These are phyloP conservation scores for Hericium coralloides DNA, from an alignment of 768 basidiomycete genomes.

Conservation along the genomic window DNA sequence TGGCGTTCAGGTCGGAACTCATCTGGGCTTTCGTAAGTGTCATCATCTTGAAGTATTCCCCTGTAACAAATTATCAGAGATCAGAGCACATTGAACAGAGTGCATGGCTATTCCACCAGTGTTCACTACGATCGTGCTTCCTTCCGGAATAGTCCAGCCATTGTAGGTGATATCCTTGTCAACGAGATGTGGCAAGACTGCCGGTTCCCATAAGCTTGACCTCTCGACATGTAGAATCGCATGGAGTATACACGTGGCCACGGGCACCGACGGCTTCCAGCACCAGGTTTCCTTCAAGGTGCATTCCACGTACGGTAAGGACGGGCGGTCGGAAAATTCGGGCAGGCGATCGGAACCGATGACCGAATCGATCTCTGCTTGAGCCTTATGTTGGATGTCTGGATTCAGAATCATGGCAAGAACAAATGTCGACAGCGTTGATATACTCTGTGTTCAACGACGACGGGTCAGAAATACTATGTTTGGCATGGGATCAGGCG, in stretches of 20 bases:
- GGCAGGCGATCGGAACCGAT: conserved; percentile 19
- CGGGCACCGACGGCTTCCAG: conserved; percentile 6
- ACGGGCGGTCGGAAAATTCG: conserved; percentile 15
- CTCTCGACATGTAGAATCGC: conserved; percentile 1
- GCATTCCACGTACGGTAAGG: conserved; percentile 19
- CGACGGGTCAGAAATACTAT: neutral
- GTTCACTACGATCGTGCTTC: conserved; percentile 11
- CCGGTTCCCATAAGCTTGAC: neutral
- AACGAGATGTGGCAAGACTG: conserved; percentile 13
- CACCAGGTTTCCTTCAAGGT: conserved; percentile 15
- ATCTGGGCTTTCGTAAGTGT: conserved; percentile 5
- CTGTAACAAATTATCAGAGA: conserved; percentile 1
- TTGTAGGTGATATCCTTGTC: conserved; percentile 11
- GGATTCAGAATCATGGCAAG: conserved; percentile 16
- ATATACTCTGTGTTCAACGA: conserved; percentile 1
- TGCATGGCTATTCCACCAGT: conserved; percentile 6
- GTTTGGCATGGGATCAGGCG: neutral
- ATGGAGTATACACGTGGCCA: conserved; percentile 6
- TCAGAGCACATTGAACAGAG: neutral
- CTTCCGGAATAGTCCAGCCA: conserved; percentile 11
- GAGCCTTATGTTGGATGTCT: conserved; percentile 15
- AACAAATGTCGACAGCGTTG: conserved; percentile 12
- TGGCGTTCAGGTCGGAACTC: conserved; percentile 9
- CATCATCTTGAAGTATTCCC: conserved; percentile 13
- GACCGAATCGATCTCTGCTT: conserved; percentile 20